Conservation (phyloP, 768 basidiomycete genomes). For the Piloderma croceum region DNA sequence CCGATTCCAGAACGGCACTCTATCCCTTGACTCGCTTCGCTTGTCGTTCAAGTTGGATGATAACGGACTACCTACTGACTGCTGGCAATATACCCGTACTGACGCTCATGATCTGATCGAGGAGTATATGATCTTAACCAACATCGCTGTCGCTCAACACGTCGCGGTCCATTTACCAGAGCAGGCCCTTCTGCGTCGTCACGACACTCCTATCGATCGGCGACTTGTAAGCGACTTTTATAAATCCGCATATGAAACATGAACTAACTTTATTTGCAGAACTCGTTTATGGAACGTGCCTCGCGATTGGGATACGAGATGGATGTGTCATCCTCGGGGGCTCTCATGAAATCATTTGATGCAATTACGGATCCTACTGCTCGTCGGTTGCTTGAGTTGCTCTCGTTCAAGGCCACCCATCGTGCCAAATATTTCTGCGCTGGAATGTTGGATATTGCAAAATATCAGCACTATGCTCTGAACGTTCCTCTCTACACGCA, state of each 20-base stretch:
- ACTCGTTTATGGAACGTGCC: slow-evolving; percentile 73
- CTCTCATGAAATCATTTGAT: slow-evolving; percentile 83
- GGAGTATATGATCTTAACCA: slow-evolving; percentile 96
- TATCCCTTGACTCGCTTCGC: slow-evolving; percentile 62
- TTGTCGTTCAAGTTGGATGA: slow-evolving; percentile 70
- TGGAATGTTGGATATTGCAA: slow-evolving; percentile 98
- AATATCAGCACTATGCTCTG: slow-evolving; percentile 91
- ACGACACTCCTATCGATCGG: slow-evolving; percentile 89
- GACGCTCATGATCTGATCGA: slow-evolving; percentile 83
- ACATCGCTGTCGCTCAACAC: slow-evolving; percentile 85
- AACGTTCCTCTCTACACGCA: slow-evolving; percentile 90
- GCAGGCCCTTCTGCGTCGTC: slow-evolving; percentile 92
- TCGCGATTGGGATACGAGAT: slow-evolving; percentile 77
- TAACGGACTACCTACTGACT: slow-evolving; percentile 74
- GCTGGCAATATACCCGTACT: slow-evolving; percentile 52
- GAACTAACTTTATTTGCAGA: slow-evolving; percentile 37
- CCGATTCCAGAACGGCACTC: slow-evolving; percentile 76
- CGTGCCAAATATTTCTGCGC: slow-evolving; percentile 98
- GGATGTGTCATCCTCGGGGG: slow-evolving; percentile 72
- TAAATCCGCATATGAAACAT: slow-evolving; percentile 7
- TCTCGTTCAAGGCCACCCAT: slow-evolving; percentile 89
- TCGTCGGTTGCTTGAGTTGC: slow-evolving; percentile 71
- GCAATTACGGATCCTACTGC: slow-evolving; percentile 66
- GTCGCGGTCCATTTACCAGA: slow-evolving; percentile 93
- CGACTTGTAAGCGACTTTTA: slow-evolving; percentile 57